phyloP scores from a whole-genome alignment of 345 rosid species.

The Euphorbia pulcherrima region DNA sequence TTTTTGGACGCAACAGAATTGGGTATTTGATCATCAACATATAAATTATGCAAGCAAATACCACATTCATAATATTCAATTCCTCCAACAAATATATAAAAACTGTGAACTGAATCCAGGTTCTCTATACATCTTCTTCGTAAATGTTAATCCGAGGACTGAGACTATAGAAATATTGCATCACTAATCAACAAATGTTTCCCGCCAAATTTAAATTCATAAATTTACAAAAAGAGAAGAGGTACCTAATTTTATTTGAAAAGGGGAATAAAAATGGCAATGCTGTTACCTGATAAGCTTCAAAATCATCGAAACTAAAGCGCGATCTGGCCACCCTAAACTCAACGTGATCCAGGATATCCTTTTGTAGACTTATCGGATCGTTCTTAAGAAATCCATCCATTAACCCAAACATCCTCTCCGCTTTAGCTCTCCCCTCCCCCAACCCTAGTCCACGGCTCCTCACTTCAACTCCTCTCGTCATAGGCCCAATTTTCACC shows the following conservation, averaged over 20 bases:
- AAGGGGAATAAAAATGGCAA: neutral
- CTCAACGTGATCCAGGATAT: slow-evolving; percentile 42
- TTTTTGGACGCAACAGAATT: neutral
- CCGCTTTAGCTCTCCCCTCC: slow-evolving; percentile 28
- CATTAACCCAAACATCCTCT: slow-evolving; percentile 46
- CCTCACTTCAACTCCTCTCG: slow-evolving; percentile 30
- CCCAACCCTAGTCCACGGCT: slow-evolving; percentile 19
- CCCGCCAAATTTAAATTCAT: slow-evolving; percentile 28
- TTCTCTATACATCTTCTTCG: neutral
- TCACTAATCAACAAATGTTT: neutral
- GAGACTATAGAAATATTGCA: neutral
- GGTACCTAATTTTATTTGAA: too few species aligned
- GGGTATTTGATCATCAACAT: neutral
- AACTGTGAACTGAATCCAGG: neutral
- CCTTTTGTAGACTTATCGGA: slow-evolving; percentile 36
- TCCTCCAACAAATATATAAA: neutral
- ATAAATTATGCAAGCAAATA: neutral
- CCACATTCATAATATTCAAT: neutral
- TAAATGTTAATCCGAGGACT: neutral
- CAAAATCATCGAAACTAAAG: slow-evolving; percentile 46
- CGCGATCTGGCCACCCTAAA: slow-evolving; percentile 43
- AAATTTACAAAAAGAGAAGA: neutral
- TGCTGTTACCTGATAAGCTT: slow-evolving; percentile 44
- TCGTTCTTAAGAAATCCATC: slow-evolving; percentile 41
- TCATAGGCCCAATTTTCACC: slow-evolving; percentile 13